phyloP scores from a whole-genome alignment of 164 flowering plant genomes.

The Tetracentron sinense region DNA sequence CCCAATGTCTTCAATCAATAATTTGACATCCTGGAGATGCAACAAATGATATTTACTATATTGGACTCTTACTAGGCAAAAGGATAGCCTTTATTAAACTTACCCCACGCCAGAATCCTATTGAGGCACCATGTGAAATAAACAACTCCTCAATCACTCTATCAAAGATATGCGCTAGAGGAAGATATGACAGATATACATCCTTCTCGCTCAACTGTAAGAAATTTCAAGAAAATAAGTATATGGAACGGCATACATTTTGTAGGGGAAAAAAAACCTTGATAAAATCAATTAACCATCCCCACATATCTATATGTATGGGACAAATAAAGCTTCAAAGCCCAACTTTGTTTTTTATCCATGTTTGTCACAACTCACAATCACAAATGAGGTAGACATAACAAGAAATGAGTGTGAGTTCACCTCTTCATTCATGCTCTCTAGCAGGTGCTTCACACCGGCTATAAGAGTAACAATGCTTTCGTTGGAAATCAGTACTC shows the following conservation, averaged over 20 bases:
- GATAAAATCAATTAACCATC: background rate
- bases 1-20: slow-evolving; percentile 77
- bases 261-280: too few species aligned
- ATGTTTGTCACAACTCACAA: slow-evolving; percentile 1
- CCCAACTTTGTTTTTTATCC: background rate
- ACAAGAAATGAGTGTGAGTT: slow-evolving; percentile 17
- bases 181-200: slow-evolving; percentile 89
- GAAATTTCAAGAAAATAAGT: slow-evolving; percentile 6
- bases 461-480: slow-evolving; percentile 69
- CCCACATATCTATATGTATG: background rate
- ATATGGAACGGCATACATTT: slow-evolving; percentile 3
- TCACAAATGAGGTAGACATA: too few species aligned
- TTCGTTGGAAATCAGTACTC: slow-evolving; percentile 79
- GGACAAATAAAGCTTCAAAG: background rate
- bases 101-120: slow-evolving; percentile 99
- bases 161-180: slow-evolving; percentile 94
- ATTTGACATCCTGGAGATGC: slow-evolving; percentile 74
- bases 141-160: slow-evolving; percentile 83
- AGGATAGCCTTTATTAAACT: slow-evolving; percentile 23
- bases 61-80: slow-evolving; percentile 2
- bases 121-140: slow-evolving; percentile 73
- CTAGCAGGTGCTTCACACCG: slow-evolving; percentile 59
- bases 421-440: slow-evolving; percentile 62
- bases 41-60: slow-evolving; percentile 6
- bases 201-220: slow-evolving; percentile 59